Base-by-base conservation (phyloP, 306 rosid species). In the Styphnolobium japonicum region DNA sequence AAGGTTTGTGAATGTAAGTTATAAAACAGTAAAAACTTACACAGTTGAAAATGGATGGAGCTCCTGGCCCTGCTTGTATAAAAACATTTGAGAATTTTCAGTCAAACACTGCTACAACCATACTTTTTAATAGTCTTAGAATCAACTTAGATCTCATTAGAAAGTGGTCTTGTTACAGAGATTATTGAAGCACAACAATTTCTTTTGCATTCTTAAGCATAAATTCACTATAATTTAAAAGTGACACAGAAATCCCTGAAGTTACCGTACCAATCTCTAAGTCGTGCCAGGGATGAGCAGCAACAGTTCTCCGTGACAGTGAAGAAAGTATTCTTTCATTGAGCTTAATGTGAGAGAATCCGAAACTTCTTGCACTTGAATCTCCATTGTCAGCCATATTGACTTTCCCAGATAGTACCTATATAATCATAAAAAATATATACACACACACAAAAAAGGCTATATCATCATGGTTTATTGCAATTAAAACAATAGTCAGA, bases 231-330 rank as follows among this genome's bases (percentile, higher is more conserved):
- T 77, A 56, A 52, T 43, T 18, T 31, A 61, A 79, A 68, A 6
- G 48, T 7, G 39, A 66, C 6, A 2, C 7, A 77, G 34, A 9
- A 40, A 62, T 52, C 23, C 14, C 49, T 34, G 12, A 29, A 53
- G n/a, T 21, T 36, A 23, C 6, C 23, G 19, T 82, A 95, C 99
- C 98, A 34, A 95, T 95, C 89, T 95, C 99, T 40, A 95, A 79
- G 77, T 95, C 99, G 55, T 95, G 99, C 99, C 99, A 95, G 31
- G 99, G 97, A 80, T 95, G 99, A 82, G 98, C 98, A 65, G 98
- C 98, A 76, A 92, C 79, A 63, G 96, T 82, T 90, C 98, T 92
- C 63, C 93, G 76, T 0, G 97, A 91, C 89, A 95, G 69, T 0
- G 98, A 95, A 76, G 97, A 85, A 53, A 95, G 92, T 57, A 92